Conservation (phyloP, 495 filamentous ascomycete genomes). For the Usnea hakonensis region DNA sequence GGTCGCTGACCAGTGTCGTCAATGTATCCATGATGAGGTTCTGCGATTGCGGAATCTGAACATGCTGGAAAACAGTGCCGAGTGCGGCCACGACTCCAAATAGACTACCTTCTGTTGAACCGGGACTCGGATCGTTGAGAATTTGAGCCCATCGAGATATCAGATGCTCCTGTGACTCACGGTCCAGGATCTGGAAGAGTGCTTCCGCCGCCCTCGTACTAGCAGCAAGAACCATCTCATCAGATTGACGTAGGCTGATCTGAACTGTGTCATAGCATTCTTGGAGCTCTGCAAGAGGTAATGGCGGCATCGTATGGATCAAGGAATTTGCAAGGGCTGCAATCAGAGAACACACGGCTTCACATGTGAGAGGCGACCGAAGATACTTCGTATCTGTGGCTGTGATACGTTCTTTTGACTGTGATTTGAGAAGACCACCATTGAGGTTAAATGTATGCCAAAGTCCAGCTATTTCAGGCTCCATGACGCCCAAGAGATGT, state of each 20-base stretch:
- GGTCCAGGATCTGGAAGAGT: neutral
- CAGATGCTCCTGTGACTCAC: neutral
- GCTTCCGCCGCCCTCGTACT: neutral
- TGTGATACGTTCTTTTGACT: neutral
- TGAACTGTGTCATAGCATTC: neutral
- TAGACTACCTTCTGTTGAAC: neutral
- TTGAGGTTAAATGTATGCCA: neutral
- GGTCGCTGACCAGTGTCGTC: neutral
- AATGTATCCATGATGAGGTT: conserved; percentile 6
- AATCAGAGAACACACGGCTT: conserved; percentile 11
- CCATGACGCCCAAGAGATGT: neutral
- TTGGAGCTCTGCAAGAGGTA: neutral
- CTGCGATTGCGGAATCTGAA: neutral
- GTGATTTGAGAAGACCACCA: neutral
- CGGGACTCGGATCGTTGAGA: neutral
- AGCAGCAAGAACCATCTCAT: conserved; percentile 1
- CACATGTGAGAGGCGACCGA: conserved; percentile 1
- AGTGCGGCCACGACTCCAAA: conserved; percentile 2
- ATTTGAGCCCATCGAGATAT: neutral
- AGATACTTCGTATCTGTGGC: neutral
- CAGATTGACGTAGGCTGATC: neutral
- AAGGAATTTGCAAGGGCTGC: conserved; percentile 3
- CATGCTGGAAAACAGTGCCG: conserved; percentile 1
- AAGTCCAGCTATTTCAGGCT: neutral
- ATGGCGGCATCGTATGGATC: neutral